These are phyloP conservation scores for Alternaria consortialis DNA, from an alignment of 2,329 filamentous ascomycete genomes.

Conservation along the genomic window DNA sequence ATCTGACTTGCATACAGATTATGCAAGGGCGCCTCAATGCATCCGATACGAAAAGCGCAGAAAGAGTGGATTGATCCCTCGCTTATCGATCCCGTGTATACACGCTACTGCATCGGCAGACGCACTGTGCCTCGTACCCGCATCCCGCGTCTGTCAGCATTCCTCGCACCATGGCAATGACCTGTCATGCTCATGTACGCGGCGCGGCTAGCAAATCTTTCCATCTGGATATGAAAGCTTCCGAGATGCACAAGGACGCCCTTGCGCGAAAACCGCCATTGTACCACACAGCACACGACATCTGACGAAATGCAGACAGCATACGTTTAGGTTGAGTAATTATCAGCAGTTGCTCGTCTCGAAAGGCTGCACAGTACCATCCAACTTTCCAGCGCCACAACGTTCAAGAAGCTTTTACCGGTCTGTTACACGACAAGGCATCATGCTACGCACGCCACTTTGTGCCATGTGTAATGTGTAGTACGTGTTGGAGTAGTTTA, in stretches of 20 bases:
- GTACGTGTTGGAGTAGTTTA: neutral
- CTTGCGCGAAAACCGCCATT: neutral
- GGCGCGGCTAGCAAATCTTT: neutral
- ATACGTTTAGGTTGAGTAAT: neutral
- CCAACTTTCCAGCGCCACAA: neutral
- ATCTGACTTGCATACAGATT: slow-evolving; percentile 2
- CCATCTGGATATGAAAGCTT: neutral
- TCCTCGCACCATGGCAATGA: neutral
- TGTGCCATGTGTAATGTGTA: neutral
- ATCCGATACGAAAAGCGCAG: neutral
- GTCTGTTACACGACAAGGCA: neutral
- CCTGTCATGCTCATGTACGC: neutral
- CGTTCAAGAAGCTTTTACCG: neutral
- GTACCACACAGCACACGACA: too few species aligned
- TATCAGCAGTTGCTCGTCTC: neutral
- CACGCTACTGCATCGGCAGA: neutral
- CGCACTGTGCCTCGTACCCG: neutral
- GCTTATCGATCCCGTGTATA: slow-evolving; percentile 3
- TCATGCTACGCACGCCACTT: neutral
- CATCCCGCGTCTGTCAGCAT: slow-evolving; percentile 2
- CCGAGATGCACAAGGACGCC: neutral
- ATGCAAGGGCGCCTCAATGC: neutral
- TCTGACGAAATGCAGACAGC: too few species aligned
- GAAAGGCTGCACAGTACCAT: neutral
- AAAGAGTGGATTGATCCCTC: neutral